Base-by-base conservation (phyloP, 257 asterid genomes). In the Salvia miltiorrhiza region DNA sequence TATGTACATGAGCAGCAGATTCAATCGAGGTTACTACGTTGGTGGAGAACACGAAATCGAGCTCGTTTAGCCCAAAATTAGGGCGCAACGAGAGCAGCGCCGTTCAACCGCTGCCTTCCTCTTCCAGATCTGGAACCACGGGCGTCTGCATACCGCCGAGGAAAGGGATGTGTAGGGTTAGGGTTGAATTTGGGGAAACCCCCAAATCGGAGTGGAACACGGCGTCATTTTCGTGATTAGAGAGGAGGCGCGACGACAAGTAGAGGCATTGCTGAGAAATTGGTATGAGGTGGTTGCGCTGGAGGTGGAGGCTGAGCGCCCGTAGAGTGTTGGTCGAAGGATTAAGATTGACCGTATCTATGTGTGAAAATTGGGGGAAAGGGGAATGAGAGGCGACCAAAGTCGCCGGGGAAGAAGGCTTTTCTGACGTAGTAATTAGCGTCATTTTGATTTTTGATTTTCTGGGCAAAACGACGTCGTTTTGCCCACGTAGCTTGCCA, bases 71-170 rank as follows among this genome's bases (percentile, higher is more conserved):
- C 5, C 98, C 98, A 12, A 93, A 93, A 74, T 88, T 90, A 24
- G 97, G 97, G 33, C 98, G 93, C 1, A 95, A 84, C 0, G 98
- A n/a, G n/a, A n/a, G n/a, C n/a, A n/a, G n/a, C n/a, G n/a, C n/a
- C n/a, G n/a, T n/a, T n/a, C n/a, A n/a, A n/a, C n/a, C n/a, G n/a
- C n/a, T n/a, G n/a, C n/a, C n/a, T n/a, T n/a, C n/a, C n/a, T n/a
- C n/a, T n/a, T n/a, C n/a, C n/a, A n/a, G n/a, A n/a, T n/a, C n/a
- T n/a, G 93, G 84, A 2, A 78, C 79, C 1, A 71, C 88, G 0
- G 92, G 96, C 3, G 96, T 86, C 56, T 87, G 95, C 92, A 86
- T 88, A 52, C 91, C 93, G 59, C 86, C 95, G 57, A 74, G 45
- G 14, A 88, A 74, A 1, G 91, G 93, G 61, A 80, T 39, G 67